Conservation (phyloP, 2,329 filamentous ascomycete species). For the Fusarium udum region DNA sequence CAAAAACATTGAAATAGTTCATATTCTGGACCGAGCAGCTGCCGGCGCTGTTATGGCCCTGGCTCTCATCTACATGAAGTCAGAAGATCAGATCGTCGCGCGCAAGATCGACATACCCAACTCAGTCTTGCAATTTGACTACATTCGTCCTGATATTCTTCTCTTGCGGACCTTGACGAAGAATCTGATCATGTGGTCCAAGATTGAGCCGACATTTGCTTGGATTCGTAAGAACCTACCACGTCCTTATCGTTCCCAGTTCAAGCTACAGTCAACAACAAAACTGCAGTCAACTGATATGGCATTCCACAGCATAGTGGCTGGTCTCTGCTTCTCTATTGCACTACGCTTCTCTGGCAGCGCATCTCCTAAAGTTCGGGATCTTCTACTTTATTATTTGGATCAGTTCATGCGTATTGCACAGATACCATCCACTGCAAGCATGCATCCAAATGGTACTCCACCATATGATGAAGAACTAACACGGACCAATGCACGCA, state of each 20-base stretch:
- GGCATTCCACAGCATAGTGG: conserved; percentile 90
- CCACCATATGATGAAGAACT: conserved; percentile 83
- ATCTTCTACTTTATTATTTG: conserved; percentile 84
- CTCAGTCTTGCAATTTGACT: conserved; percentile 91
- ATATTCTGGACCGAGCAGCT: conserved; percentile 91
- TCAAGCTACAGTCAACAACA: conserved; percentile 67
- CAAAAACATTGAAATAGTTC: conserved; percentile 90
- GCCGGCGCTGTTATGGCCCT: conserved; percentile 93
- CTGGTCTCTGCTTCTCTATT: conserved; percentile 85
- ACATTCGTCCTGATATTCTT: conserved; percentile 92
- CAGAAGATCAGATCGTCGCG: conserved; percentile 85
- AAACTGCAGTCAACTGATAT: conserved; percentile 82
- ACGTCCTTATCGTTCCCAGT: conserved; percentile 69
- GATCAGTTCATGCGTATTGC: conserved; percentile 86
- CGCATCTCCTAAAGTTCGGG: conserved; percentile 74
- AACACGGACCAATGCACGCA: conserved; percentile 82
- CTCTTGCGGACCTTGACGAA: conserved; percentile 88
- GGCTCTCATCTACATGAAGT: conserved; percentile 96
- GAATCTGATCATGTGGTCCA: conserved; percentile 92
- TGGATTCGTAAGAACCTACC: conserved; percentile 85
- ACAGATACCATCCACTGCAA: conserved; percentile 58
- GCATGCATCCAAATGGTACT: conserved; percentile 42
- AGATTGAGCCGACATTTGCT: conserved; percentile 74
- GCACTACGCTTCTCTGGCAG: conserved; percentile 80
- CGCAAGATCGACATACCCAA: conserved; percentile 94